Percentiles rank a stretch among this genome's conserved stretches.
Evolutionary conservation across 768 basidiomycete genomes (phyloP).

Genomic region (Leccinum olivaceopallidum): DNA sequence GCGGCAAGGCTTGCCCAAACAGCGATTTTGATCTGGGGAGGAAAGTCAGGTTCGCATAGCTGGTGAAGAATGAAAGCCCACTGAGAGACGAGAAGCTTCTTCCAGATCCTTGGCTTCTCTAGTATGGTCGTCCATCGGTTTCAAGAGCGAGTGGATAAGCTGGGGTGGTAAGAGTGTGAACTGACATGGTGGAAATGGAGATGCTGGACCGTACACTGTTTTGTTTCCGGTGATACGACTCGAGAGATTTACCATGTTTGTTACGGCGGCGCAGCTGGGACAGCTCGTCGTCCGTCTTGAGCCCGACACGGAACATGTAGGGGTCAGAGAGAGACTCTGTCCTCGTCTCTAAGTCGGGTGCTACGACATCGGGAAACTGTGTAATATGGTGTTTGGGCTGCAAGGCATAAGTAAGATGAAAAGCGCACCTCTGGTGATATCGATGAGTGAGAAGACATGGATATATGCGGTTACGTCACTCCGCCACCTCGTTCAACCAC

Average conservation of each 20-base stretch:
- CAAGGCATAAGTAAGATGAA: not conserved
- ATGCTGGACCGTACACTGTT: constrained; percentile 55
- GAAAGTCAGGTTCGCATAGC: not conserved
- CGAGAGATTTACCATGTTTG: constrained; percentile 62
- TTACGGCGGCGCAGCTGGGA: constrained; percentile 55
- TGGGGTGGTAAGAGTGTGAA: constrained; percentile 31
- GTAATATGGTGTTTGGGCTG: not conserved
- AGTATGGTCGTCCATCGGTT: constrained; percentile 88
- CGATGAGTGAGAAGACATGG: not conserved
- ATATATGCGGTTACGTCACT: not conserved
- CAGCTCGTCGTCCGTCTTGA: constrained; percentile 65
- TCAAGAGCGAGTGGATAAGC: constrained; percentile 87
- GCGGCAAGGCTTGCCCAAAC: constrained; percentile 79
- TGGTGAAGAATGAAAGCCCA: constrained; percentile 34
- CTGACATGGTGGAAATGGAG: not conserved
- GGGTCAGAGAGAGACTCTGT: constrained; percentile 54
- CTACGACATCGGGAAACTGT: constrained; percentile 1
- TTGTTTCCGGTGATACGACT: constrained; percentile 66
- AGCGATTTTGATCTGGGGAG: constrained; percentile 77
- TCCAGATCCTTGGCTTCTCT: constrained; percentile 75
- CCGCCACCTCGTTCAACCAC: not conserved
- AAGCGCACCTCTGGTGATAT: constrained; percentile 12
- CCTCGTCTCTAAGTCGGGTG: constrained; percentile 41
- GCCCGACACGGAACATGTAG: constrained; percentile 59
- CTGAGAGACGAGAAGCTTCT: constrained; percentile 64